phyloP scores from a whole-genome alignment of 2,329 filamentous ascomycete species.

The Aspergillus uvarum region DNA sequence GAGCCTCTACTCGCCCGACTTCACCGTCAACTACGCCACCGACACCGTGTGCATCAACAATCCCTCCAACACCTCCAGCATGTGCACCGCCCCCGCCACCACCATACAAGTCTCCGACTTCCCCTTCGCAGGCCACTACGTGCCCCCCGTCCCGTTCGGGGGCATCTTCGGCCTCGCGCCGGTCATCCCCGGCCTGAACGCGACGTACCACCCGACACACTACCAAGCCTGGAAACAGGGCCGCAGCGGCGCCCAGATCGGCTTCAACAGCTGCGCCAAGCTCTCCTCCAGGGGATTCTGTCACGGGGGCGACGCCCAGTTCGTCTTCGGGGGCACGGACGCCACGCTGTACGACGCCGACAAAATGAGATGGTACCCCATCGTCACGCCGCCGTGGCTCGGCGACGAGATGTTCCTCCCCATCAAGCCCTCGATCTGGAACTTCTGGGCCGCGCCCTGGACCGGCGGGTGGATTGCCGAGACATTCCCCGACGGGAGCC shows the following conservation, averaged over 20 bases:
- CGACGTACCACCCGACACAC: neutral
- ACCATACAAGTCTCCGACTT: slow-evolving; percentile 1
- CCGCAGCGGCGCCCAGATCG: neutral
- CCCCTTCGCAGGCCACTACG: neutral
- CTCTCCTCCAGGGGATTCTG: neutral
- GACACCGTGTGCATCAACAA: neutral
- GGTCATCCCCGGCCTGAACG: neutral
- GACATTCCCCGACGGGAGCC: no score
- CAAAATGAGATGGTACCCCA: neutral
- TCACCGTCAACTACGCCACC: neutral
- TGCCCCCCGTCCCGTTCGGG: neutral
- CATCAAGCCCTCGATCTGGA: neutral
- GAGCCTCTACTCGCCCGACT: neutral
- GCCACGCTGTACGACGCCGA: neutral
- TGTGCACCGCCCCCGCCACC: neutral
- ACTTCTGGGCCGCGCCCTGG: neutral
- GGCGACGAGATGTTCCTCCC: neutral
- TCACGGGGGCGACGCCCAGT: neutral
- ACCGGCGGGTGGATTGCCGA: neutral
- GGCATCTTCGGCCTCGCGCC: slow-evolving; percentile 3
- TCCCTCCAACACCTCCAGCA: no score
- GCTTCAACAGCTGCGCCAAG: neutral
- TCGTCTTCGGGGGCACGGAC: neutral
- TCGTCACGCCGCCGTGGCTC: neutral
- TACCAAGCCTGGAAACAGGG: neutral